These are phyloP conservation scores for Parietaria judaica DNA, from an alignment of 306 rosid species.

Conservation along the genomic window DNA sequence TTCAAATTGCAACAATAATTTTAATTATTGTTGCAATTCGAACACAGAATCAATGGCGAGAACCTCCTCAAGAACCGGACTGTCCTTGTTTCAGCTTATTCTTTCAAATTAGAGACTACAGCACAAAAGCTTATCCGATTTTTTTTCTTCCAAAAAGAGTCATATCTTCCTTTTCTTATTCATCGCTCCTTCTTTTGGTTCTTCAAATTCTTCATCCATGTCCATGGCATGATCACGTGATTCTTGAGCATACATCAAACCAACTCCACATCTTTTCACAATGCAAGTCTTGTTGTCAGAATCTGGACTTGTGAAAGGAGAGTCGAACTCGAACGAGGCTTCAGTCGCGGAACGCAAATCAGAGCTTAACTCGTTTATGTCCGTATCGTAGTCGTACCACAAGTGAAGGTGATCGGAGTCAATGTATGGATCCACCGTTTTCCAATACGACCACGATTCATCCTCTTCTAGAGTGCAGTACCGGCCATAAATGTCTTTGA, in stretches of 20 bases:
- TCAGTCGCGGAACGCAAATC: not conserved
- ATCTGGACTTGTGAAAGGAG: too few species aligned
- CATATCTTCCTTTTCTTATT: not conserved
- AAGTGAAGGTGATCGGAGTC: conserved; percentile 1
- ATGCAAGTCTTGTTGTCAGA: too few species aligned
- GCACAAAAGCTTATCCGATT: too few species aligned
- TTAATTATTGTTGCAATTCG: too few species aligned
- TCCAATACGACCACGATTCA: not conserved
- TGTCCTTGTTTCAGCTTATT: too few species aligned
- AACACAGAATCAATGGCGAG: too few species aligned
- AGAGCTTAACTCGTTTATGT: too few species aligned
- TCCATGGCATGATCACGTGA: not conserved
- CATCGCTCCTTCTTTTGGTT: not conserved
- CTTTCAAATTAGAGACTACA: too few species aligned
- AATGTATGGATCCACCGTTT: not conserved
- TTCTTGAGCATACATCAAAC: conserved; percentile 3
- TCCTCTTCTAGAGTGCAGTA: not conserved
- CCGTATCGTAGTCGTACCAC: conserved; percentile 6
- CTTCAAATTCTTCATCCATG: not conserved
- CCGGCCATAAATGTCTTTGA: conserved; percentile 3
- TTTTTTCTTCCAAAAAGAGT: too few species aligned
- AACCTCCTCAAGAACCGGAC: too few species aligned
- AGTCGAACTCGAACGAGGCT: conserved; percentile 4
- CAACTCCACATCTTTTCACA: too few species aligned
- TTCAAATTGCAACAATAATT: too few species aligned